Evolutionary conservation across 371 early-diverging fungal species (phyloP).

Genomic region (Mortierella sp.): DNA sequence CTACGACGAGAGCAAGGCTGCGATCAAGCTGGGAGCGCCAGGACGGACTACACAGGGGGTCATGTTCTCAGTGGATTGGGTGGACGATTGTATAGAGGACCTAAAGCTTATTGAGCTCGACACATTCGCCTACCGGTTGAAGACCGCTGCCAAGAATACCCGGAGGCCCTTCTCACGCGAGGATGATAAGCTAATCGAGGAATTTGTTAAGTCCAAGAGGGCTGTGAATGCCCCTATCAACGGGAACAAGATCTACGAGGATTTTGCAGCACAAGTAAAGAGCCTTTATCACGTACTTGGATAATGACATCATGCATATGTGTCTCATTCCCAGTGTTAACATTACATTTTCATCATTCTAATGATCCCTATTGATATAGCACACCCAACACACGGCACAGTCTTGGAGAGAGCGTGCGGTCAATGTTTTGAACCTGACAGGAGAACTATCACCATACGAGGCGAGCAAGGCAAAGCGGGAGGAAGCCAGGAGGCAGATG

Average conservation of each 20-base stretch:
- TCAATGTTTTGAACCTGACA: conserved; percentile 28
- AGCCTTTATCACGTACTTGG: background rate
- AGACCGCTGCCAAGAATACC: background rate
- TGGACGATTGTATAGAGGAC: conserved; percentile 18
- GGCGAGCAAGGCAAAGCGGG: conserved; percentile 21
- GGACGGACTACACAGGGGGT: conserved; percentile 23
- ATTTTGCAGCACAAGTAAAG: conserved; percentile 32
- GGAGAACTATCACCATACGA: conserved; percentile 13
- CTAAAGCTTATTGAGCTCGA: conserved; percentile 8
- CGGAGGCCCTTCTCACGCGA: conserved; percentile 11
- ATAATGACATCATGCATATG: no score
- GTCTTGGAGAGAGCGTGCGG: conserved; percentile 42
- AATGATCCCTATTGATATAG: conserved; percentile 12
- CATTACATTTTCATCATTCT: background rate
- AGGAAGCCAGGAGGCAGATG: conserved; percentile 4
- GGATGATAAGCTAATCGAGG: conserved; percentile 22
- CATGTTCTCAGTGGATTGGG: conserved; percentile 40
- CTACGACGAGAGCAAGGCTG: conserved; percentile 20
- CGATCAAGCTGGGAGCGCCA: conserved; percentile 25
- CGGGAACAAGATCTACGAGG: conserved; percentile 36
- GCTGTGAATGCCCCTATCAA: conserved; percentile 3
- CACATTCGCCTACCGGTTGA: conserved; percentile 21
- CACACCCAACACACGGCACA: conserved; percentile 24
- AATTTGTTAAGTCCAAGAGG: conserved; percentile 17
- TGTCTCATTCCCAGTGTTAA: background rate